Base-by-base conservation (phyloP, 257 asterid species). In the Oldenlandia corymbosa region DNA sequence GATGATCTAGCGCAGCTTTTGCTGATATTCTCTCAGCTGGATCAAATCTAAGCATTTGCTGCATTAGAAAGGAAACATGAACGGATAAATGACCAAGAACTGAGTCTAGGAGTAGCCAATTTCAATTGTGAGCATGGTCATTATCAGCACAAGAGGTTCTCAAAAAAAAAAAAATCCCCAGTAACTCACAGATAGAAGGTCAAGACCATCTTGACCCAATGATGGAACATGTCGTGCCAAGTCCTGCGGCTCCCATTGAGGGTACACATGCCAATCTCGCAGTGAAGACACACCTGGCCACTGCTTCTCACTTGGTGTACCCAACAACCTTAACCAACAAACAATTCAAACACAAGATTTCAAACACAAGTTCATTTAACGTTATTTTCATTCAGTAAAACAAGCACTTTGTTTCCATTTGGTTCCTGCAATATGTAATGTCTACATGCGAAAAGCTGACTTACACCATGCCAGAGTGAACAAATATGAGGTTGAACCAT, bases 251-350 rank as follows among this genome's bases (percentile, higher is more conserved):
- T 85, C 99, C 99, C 99, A 92, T 47, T 74, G 80, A 34, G 99
- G 99, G 73, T 92, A 92, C 62, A 79, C 93, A 71, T 92, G 99
- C 99, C 99, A 92, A 75, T 92, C 97, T 21, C 88, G 62, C 65
- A 92, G 80, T 28, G 90, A 78, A 67, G 58, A 73, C 32, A 92
- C 97, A 66, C 96, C 97, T 0, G 99, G 97, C 99, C 99, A 92
- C 18, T 81, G 71, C 71, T 81, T 72, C 72, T 92, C 97, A 26
- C 78, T 83, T 51, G 99, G 99, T 10, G 99, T 92, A 72, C 99
- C 99, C 63, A 92, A 76, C 82, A 91, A 61, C 87, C 96, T 90
- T 26, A 50, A 74, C 47, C 30, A 16, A 61, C 28, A 47, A 20
- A 47, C 7, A n/a, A n/a, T 2, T 27, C 27, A 62, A 46, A 14